Evolutionary conservation across 257 asterid genomes (phyloP).

Genomic region (Solanum megistacrolobum): DNA sequence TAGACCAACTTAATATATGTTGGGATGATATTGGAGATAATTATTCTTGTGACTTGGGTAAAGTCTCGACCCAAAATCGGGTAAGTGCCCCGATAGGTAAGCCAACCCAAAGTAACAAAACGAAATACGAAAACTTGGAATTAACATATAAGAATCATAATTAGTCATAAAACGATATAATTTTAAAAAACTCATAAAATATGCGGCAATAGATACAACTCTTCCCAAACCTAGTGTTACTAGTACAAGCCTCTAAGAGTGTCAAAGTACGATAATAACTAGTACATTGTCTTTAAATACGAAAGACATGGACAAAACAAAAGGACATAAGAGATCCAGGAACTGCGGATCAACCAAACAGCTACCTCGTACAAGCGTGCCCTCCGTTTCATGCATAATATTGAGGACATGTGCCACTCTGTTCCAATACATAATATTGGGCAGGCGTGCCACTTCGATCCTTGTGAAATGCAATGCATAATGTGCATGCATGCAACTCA

Average conservation of each 20-base stretch:
- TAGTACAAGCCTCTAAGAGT: neutral
- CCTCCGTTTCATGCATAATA: neutral
- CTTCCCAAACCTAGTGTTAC: neutral
- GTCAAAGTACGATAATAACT: neutral
- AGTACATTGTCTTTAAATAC: neutral
- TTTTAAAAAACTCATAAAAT: neutral
- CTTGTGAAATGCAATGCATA: neutral
- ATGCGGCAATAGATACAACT: neutral
- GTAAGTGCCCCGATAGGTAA: neutral
- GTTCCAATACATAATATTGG: neutral
- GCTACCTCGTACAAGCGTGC: neutral
- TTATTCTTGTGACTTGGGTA: neutral
- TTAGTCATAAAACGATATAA: neutral
- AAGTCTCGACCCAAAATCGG: neutral
- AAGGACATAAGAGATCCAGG: neutral
- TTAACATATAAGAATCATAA: neutral
- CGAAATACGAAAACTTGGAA: neutral
- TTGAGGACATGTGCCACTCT: neutral
- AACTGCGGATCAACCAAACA: neutral
- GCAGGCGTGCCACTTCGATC: neutral
- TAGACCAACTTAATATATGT: neutral
- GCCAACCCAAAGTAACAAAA: neutral
- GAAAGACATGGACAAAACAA: neutral
- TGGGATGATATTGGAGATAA: neutral
- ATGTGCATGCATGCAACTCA: neutral